Conservation (phyloP, 495 filamentous ascomycete species). For the Durotheca rogersii region DNA sequence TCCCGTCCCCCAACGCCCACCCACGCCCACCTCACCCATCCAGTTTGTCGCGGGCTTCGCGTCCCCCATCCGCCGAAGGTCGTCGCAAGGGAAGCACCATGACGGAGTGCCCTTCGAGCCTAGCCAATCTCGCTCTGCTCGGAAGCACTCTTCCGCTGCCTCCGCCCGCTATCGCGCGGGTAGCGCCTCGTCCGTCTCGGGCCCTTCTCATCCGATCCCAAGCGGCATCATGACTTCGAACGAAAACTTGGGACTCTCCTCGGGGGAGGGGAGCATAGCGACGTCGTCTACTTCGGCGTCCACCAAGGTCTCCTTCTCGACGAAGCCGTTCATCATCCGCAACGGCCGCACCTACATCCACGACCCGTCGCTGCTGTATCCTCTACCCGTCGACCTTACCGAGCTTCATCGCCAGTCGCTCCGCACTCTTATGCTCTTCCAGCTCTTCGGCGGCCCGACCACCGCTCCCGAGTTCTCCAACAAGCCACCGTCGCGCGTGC, state of each 20-base stretch:
- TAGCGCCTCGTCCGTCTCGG: slow-evolving; percentile 42
- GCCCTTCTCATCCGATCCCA: slow-evolving; percentile 24
- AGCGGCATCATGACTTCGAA: slow-evolving; percentile 30
- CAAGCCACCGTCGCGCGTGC: slow-evolving; percentile 70
- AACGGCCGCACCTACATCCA: slow-evolving; percentile 80
- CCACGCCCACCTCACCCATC: slow-evolving; percentile 17
- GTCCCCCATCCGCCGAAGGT: slow-evolving; percentile 19
- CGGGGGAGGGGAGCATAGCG: slow-evolving; percentile 30
- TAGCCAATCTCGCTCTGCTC: slow-evolving; percentile 23
- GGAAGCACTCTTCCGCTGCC: slow-evolving; percentile 24
- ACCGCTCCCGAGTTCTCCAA: slow-evolving; percentile 66
- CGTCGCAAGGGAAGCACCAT: slow-evolving; percentile 33
- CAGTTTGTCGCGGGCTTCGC: slow-evolving; percentile 11
- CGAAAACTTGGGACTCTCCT: slow-evolving; percentile 25
- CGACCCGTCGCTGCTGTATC: slow-evolving; percentile 73
- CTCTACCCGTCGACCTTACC: slow-evolving; percentile 81
- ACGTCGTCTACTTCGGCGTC: slow-evolving; percentile 29
- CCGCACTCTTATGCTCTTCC: slow-evolving; percentile 75
- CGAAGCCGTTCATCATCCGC: slow-evolving; percentile 66
- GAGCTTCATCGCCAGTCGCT: slow-evolving; percentile 88
- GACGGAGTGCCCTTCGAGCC: slow-evolving; percentile 40
- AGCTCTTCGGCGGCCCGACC: slow-evolving; percentile 77
- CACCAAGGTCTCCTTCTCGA: slow-evolving; percentile 29
- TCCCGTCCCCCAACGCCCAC: slow-evolving; percentile 13
- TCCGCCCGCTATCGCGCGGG: slow-evolving; percentile 37